phyloP scores from a whole-genome alignment of 2,329 filamentous ascomycete genomes.

The Penicillium sp. region DNA sequence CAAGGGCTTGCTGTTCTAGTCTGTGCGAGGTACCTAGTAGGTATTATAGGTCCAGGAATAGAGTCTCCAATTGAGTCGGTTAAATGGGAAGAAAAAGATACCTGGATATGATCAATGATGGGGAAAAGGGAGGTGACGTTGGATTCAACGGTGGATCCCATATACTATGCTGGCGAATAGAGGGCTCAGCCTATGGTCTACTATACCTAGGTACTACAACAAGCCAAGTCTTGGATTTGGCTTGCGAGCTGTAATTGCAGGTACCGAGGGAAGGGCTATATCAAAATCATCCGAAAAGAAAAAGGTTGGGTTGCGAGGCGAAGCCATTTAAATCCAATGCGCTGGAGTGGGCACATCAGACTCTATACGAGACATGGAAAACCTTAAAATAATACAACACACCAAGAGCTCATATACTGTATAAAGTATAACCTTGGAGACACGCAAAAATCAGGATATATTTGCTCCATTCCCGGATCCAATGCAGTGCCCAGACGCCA shows the following conservation, averaged over 20 bases:
- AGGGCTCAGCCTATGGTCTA: neutral
- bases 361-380: neutral
- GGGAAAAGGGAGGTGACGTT: constrained; percentile 4
- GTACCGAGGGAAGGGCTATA: too few species aligned
- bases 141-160: neutral
- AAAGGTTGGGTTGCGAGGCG: too few species aligned
- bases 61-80: too few species aligned
- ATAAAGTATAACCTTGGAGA: neutral
- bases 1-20: neutral
- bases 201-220: constrained; percentile 6
- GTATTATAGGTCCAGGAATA: too few species aligned
- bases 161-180: neutral
- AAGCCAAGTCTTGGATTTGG: neutral
- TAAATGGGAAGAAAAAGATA: too few species aligned
- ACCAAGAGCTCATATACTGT: constrained; percentile 13
- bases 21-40: neutral
- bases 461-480: constrained; percentile 16
- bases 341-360: neutral
- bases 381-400: neutral
- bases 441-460: constrained; percentile 7
- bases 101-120: too few species aligned
- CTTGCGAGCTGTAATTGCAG: too few species aligned
- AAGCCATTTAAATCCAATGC: too few species aligned
- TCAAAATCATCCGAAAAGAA: too few species aligned
- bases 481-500: constrained; percentile 30